These are phyloP conservation scores for Botrytis byssoidea DNA, from an alignment of 2,329 filamentous ascomycete species.

Conservation along the genomic window DNA sequence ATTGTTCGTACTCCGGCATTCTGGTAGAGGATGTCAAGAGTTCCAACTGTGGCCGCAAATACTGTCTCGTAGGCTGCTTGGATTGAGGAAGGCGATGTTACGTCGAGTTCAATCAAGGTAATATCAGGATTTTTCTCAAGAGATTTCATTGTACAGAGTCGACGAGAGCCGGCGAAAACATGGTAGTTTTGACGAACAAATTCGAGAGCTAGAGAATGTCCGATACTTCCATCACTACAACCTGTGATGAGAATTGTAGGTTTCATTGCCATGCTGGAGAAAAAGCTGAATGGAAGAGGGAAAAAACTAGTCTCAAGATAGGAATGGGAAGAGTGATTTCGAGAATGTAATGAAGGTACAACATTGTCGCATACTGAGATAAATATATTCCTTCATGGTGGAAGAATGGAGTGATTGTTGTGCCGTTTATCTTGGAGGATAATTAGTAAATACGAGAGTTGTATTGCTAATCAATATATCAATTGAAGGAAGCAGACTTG, in stretches of 20 bases:
- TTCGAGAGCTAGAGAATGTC: not conserved
- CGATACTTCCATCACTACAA: not conserved
- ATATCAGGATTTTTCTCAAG: not conserved
- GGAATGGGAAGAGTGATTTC: not conserved
- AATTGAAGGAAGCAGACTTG: not conserved
- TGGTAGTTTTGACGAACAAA: not conserved
- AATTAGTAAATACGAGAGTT: not conserved
- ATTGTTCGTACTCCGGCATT: conserved; percentile 1
- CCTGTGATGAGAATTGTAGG: not conserved
- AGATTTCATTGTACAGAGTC: not conserved
- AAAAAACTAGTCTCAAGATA: not conserved
- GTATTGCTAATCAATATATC: not conserved
- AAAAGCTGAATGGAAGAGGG: no score
- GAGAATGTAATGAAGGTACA: not conserved
- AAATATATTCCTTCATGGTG: no score
- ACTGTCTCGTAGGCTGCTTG: not conserved
- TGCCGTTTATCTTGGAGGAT: not conserved
- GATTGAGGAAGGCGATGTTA: not conserved
- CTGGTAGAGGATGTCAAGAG: not conserved
- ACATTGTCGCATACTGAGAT: not conserved
- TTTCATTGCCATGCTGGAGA: not conserved
- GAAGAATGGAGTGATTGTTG: not conserved
- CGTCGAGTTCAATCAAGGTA: not conserved
- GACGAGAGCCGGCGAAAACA: not conserved
- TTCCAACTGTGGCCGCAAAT: not conserved